Percentiles rank a stretch among this genome's conserved stretches.
These are phyloP conservation scores for Penicillium herquei DNA, from an alignment of 495 filamentous ascomycete genomes.

Conservation along the genomic window DNA sequence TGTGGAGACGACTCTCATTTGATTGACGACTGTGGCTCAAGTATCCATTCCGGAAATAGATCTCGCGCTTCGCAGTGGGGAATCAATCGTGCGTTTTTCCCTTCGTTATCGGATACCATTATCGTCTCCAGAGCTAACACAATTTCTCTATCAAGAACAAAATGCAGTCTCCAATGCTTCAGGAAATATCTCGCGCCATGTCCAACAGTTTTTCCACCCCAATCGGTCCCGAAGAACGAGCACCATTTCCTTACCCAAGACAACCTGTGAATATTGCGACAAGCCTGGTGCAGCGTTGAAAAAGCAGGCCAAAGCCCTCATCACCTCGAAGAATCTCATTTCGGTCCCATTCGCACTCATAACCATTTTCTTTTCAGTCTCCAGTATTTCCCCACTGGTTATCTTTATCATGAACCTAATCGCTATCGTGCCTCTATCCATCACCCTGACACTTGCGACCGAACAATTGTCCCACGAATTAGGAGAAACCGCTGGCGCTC, in stretches of 20 bases:
- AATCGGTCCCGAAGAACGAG: background rate
- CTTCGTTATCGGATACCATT: background rate
- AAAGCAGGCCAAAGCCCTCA: background rate
- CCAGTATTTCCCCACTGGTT: constrained; percentile 4
- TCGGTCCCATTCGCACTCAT: constrained; percentile 5
- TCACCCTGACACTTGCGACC: constrained; percentile 23
- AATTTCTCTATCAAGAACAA: background rate
- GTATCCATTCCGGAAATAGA: background rate
- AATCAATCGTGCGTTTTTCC: background rate
- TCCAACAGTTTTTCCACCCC: constrained; percentile 2
- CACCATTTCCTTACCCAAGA: background rate
- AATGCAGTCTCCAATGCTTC: background rate
- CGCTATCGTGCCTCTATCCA: constrained; percentile 24
- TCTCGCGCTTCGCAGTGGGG: background rate
- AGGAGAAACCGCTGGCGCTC: constrained; percentile 23
- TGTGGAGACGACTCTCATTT: background rate
- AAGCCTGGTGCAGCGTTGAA: constrained; percentile 2
- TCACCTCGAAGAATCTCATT: constrained; percentile 2
- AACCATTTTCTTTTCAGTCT: constrained; percentile 5
- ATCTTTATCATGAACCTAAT: constrained; percentile 26
- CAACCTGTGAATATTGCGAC: constrained; percentile 1
- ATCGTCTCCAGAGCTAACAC: background rate
- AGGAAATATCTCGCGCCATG: constrained; percentile 1
- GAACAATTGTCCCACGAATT: constrained; percentile 17
- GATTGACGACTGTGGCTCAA: constrained; percentile 1